Percentiles rank a stretch among this genome's conserved stretches.
Conservation (phyloP, 108 stramenopile species). For the Cyclostephanos tholiformis region DNA sequence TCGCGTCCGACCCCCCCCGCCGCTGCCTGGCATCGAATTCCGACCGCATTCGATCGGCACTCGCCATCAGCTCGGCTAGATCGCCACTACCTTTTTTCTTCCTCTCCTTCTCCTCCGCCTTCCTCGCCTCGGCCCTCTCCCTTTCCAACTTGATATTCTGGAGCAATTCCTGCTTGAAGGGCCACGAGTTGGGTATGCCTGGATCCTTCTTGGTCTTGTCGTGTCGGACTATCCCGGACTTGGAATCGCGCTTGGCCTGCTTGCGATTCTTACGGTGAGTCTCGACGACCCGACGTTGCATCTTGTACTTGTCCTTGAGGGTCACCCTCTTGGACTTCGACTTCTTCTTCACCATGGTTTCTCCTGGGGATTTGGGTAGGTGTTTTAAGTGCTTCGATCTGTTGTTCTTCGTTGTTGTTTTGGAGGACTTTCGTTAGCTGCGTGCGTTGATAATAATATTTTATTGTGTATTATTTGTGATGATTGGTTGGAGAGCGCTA, state of each 20-base stretch:
- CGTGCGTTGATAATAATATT: not conserved
- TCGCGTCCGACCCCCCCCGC: not conserved
- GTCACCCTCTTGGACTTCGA: conserved; percentile 95
- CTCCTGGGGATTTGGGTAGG: not conserved
- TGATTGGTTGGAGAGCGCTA: not conserved
- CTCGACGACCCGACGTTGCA: conserved; percentile 88
- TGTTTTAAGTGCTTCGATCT: not conserved
- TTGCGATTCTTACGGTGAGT: conserved; percentile 93
- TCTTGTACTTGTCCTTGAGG: conserved; percentile 99
- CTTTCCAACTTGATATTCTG: conserved; percentile 80
- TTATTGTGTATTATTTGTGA: too few species aligned
- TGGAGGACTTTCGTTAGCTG: not conserved
- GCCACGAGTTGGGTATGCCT: conserved; percentile 98
- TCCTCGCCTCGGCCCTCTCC: conserved; percentile 76
- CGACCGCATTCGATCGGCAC: conserved; percentile 54
- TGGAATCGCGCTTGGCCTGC: conserved; percentile 85
- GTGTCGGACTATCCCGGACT: conserved; percentile 59
- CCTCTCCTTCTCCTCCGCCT: conserved; percentile 73
- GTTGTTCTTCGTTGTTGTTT: not conserved
- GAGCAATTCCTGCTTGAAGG: conserved; percentile 96
- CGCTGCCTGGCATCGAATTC: conserved; percentile 46
- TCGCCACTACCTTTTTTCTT: conserved; percentile 20
- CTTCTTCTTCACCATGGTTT: conserved; percentile 97
- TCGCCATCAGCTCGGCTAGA: conserved; percentile 38
- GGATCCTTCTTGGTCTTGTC: conserved; percentile 92